Percentiles rank a stretch among this genome's conserved stretches.
Evolutionary conservation across 352 stramenopile genomes (phyloP).

Genomic region (Phytopythium kandeliae): DNA sequence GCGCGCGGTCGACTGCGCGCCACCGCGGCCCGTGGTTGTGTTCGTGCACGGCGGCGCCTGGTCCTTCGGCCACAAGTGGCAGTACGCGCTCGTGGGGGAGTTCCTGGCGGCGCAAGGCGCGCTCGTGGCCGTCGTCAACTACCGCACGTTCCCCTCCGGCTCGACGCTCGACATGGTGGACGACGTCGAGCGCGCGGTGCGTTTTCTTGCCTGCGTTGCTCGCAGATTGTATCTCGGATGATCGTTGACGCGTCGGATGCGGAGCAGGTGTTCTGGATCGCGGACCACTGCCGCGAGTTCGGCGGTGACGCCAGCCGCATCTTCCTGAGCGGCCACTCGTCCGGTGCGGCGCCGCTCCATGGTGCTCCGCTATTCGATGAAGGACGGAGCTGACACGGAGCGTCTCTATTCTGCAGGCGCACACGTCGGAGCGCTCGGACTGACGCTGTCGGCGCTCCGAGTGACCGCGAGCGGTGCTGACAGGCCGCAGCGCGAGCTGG

Average conservation of each 20-base stretch:
- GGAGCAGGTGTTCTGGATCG: constrained; percentile 49
- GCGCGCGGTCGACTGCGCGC: not conserved
- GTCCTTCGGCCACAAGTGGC: constrained; percentile 77
- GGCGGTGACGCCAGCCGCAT: constrained; percentile 46
- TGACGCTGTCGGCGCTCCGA: constrained; percentile 47
- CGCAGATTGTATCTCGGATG: no score
- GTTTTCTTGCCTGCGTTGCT: no score
- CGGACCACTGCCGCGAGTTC: constrained; percentile 30
- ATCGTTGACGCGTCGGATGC: no score
- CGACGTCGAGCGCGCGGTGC: constrained; percentile 75
- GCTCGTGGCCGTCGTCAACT: constrained; percentile 86
- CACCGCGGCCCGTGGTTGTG: constrained; percentile 71
- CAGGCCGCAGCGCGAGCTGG: constrained; percentile 17
- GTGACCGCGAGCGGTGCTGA: constrained; percentile 2
- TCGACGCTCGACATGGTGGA: constrained; percentile 85
- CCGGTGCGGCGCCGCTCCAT: constrained; percentile 16
- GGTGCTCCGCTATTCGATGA: no score
- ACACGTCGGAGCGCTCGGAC: constrained; percentile 46
- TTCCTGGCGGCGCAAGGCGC: constrained; percentile 53
- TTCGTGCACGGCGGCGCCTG: constrained; percentile 91
- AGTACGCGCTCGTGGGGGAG: constrained; percentile 64
- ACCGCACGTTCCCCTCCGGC: constrained; percentile 85
- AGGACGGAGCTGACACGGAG: no score
- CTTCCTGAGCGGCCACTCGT: constrained; percentile 64
- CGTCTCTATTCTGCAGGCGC: constrained; percentile 20